Evolutionary conservation across 2,329 filamentous ascomycete species (phyloP).

Genomic region (Pyricularia sp.): DNA sequence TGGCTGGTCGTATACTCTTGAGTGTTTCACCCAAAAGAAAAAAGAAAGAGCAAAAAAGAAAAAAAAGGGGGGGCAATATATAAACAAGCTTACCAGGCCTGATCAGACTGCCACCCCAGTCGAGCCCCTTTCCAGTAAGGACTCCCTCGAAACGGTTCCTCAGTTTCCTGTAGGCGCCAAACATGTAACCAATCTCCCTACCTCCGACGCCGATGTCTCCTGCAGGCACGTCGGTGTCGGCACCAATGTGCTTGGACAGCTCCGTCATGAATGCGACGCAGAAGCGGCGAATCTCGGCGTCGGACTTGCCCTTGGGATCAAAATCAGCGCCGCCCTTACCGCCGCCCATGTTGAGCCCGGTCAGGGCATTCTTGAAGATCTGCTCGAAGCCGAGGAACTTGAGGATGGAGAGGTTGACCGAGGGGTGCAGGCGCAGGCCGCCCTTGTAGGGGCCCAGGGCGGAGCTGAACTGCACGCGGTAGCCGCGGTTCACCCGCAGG

Average conservation of each 20-base stretch:
- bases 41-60: neutral
- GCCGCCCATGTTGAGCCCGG: constrained; percentile 90
- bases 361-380: constrained; percentile 99
- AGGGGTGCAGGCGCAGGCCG: constrained; percentile 86
- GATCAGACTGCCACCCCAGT: constrained; percentile 89
- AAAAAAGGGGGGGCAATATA: neutral
- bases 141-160: constrained; percentile 91
- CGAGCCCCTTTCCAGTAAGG: constrained; percentile 85
- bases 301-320: constrained; percentile 96
- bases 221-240: constrained; percentile 89
- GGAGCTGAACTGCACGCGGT: constrained; percentile 97
- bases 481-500: constrained; percentile 86
- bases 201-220: constrained; percentile 91
- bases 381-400: constrained; percentile 99
- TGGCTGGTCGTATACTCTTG: neutral
- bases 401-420: constrained; percentile 67
- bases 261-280: constrained; percentile 94
- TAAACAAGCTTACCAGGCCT: constrained; percentile 42
- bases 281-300: constrained; percentile 95
- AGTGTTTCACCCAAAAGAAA: neutral
- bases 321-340: constrained; percentile 98
- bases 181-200: constrained; percentile 89
- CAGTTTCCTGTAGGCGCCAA: constrained; percentile 82
- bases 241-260: constrained; percentile 89
- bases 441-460: constrained; percentile 97